Conservation (phyloP, 208 protist genomes). For the Leishmania tarentolae region DNA sequence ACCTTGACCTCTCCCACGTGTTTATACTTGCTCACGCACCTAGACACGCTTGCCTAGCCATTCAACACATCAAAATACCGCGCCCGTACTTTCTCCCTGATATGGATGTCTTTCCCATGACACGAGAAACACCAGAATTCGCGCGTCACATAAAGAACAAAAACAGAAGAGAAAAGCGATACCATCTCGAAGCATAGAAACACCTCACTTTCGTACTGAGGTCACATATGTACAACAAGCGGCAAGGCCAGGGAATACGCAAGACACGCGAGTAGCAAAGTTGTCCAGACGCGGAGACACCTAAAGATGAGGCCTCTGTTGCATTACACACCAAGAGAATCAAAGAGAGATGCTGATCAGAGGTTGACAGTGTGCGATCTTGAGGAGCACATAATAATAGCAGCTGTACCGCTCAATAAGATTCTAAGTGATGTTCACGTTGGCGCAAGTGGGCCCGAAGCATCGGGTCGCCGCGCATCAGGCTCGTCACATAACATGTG, state of each 20-base stretch:
- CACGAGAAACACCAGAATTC: background rate
- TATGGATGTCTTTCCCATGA: background rate
- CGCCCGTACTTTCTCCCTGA: background rate
- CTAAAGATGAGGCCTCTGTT: background rate
- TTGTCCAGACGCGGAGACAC: too few species aligned
- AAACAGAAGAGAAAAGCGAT: background rate
- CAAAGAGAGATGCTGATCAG: background rate
- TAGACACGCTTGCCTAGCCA: background rate
- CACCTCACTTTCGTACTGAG: background rate
- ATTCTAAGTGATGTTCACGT: slow-evolving; percentile 26
- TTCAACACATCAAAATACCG: background rate
- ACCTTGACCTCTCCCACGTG: background rate
- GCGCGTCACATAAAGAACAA: background rate
- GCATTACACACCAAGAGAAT: background rate
- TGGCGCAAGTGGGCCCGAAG: slow-evolving; percentile 51
- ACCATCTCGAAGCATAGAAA: background rate
- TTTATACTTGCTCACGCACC: background rate
- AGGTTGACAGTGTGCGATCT: background rate
- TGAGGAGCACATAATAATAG: background rate
- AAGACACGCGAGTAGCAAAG: background rate
- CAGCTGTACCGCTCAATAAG: slow-evolving; percentile 34
- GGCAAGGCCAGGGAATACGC: background rate
- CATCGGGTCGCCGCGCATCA: slow-evolving; percentile 46
- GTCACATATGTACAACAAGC: background rate
- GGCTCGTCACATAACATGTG: slow-evolving; percentile 65